Percentiles rank a stretch among this genome's conserved stretches.
phyloP scores from a whole-genome alignment of 1,139 yeast species.

The Schizosaccharomyces versatilis region DNA sequence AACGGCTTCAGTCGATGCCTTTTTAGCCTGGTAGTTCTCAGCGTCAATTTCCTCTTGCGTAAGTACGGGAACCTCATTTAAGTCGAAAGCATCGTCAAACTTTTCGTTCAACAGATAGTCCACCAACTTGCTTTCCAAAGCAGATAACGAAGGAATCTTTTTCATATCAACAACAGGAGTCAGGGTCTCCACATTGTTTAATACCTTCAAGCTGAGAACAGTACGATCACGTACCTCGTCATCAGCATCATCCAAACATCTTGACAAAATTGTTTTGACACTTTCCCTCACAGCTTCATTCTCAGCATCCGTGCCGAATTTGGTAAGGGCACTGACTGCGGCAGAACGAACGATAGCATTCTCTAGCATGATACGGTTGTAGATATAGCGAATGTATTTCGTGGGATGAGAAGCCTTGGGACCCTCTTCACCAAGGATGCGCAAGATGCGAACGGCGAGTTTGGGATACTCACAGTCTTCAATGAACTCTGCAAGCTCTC shows the following conservation, averaged over 20 bases:
- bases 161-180: conserved; percentile 27
- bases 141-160: conserved; percentile 46
- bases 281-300: conserved; percentile 46
- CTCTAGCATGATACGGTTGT: conserved; percentile 87
- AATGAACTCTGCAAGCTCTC: conserved; percentile 82
- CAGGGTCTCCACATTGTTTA: conserved; percentile 31
- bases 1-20: conserved; percentile 16
- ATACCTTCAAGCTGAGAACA: conserved; percentile 54
- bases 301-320: conserved; percentile 55
- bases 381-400: conserved; percentile 80
- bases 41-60: conserved; percentile 44
- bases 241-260: conserved; percentile 74
- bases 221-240: conserved; percentile 98
- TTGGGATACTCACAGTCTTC: conserved; percentile 96
- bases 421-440: conserved; percentile 82
- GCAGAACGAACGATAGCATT: conserved; percentile 88
- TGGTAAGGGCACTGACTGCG: conserved; percentile 79
- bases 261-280: conserved; percentile 49
- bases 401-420: conserved; percentile 75
- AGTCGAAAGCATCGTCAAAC: conserved; percentile 52
- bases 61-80: conserved; percentile 38
- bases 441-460: conserved; percentile 72
- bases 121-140: conserved; percentile 57
- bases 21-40: conserved; percentile 35
- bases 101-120: conserved; percentile 41